Evolutionary conservation across 257 asterid genomes (phyloP).

Genomic region (Solanum stenotomum): DNA sequence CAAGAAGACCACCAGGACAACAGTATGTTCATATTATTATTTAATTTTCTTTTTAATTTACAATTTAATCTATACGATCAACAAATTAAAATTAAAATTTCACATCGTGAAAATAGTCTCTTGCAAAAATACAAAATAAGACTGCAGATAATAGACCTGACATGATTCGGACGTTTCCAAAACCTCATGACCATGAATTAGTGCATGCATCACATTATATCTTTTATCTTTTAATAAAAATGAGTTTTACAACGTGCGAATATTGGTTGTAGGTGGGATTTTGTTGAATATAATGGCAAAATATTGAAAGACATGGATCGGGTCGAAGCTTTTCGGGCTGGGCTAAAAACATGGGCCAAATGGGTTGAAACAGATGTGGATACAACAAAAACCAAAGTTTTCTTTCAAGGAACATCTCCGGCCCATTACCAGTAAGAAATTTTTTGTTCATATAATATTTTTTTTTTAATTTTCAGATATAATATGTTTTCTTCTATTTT

Average conservation of each 20-base stretch:
- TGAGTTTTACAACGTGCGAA: background rate
- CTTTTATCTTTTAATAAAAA: too few species aligned
- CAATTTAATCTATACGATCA: background rate
- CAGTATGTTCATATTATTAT: conserved; percentile 4
- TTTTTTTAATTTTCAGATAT: background rate
- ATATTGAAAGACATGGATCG: conserved; percentile 60
- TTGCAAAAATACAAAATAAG: background rate
- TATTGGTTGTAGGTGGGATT: conserved; percentile 43
- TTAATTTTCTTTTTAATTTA: background rate
- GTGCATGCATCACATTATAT: background rate
- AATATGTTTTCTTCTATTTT: background rate
- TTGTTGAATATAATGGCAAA: conserved; percentile 22
- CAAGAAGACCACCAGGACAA: conserved; percentile 20
- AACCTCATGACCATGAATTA: background rate
- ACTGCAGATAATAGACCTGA: background rate
- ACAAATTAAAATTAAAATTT: background rate
- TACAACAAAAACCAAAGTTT: conserved; percentile 36
- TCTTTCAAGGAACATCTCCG: conserved; percentile 61
- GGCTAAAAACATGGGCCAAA: conserved; percentile 42
- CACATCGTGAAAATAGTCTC: background rate
- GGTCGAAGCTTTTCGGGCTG: conserved; percentile 43
- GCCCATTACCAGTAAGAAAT: conserved; percentile 56
- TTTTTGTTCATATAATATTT: background rate
- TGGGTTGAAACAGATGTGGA: conserved; percentile 40
- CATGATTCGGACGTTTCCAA: accelerated